phyloP scores from a whole-genome alignment of 2,329 filamentous ascomycete species.

The Phyllosticta citribraziliensis region DNA sequence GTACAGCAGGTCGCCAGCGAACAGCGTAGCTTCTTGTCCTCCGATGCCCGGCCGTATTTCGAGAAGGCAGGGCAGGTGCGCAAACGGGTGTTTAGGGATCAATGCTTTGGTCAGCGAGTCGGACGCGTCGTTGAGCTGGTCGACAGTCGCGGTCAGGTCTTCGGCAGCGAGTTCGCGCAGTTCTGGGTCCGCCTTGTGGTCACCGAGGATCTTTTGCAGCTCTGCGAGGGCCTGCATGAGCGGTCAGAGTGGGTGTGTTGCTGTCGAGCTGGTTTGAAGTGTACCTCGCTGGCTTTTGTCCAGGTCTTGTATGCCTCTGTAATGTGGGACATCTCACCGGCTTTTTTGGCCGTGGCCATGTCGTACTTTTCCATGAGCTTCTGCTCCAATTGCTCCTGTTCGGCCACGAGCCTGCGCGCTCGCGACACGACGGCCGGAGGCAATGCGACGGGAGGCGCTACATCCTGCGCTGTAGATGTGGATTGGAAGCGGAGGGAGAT shows the following conservation, averaged over 20 bases:
- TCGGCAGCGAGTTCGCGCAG: slow-evolving; percentile 50
- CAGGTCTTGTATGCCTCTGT: slow-evolving; percentile 46
- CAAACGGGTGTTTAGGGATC: slow-evolving; percentile 83
- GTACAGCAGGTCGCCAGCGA: slow-evolving; percentile 73
- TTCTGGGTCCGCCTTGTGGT: slow-evolving; percentile 51
- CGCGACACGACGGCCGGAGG: slow-evolving; percentile 46
- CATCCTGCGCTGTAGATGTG: background rate
- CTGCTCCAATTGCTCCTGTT: slow-evolving; percentile 45
- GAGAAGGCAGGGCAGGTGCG: slow-evolving; percentile 76
- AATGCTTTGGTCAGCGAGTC: slow-evolving; percentile 64
- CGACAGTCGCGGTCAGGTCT: slow-evolving; percentile 60
- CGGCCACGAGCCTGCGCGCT: slow-evolving; percentile 44
- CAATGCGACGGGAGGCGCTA: slow-evolving; percentile 24
- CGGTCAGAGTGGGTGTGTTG: background rate
- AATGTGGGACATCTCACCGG: slow-evolving; percentile 46
- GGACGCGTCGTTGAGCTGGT: slow-evolving; percentile 53
- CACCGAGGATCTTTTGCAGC: slow-evolving; percentile 65
- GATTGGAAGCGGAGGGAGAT: background rate
- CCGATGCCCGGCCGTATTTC: slow-evolving; percentile 90
- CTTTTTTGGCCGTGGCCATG: slow-evolving; percentile 44
- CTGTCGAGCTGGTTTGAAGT: background rate
- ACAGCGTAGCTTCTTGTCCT: slow-evolving; percentile 82
- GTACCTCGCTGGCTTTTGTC: slow-evolving; percentile 48
- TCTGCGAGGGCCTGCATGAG: slow-evolving; percentile 48
- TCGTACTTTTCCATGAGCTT: slow-evolving; percentile 47